A percentile compares a stretch with the other conserved stretches of the same genome.
Evolutionary conservation across 495 filamentous ascomycete genomes (phyloP).

Genomic region (Jackrogersella minutella): DNA sequence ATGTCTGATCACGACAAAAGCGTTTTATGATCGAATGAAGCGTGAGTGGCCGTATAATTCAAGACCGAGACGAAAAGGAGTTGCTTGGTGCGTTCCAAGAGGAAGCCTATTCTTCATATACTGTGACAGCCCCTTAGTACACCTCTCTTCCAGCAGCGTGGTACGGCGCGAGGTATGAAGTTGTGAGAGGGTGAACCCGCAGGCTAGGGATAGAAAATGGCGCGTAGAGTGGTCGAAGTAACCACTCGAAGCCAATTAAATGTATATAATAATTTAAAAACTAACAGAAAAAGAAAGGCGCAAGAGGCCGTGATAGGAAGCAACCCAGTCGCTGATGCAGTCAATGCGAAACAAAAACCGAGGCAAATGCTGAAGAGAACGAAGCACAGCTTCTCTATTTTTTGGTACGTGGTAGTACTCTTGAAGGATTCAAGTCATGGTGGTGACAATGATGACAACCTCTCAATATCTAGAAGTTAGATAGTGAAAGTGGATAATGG

Average conservation of each 20-base stretch:
- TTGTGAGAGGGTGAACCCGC: conserved; percentile 25
- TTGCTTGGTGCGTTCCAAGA: neutral
- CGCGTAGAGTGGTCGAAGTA: conserved; percentile 7
- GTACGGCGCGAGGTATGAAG: conserved; percentile 22
- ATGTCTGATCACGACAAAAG: neutral
- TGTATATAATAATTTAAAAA: conserved; percentile 2
- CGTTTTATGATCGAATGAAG: neutral
- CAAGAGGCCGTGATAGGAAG: neutral
- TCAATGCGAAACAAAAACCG: conserved; percentile 31
- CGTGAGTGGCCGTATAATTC: neutral
- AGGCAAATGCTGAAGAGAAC: conserved; percentile 22
- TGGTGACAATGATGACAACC: neutral
- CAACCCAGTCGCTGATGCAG: conserved; percentile 19
- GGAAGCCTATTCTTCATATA: conserved; percentile 17
- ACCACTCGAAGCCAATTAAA: conserved; percentile 16
- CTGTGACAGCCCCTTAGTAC: neutral
- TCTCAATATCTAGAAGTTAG: too few relatives aligned
- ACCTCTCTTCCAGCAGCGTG: conserved; percentile 4
- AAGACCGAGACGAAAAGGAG: neutral
- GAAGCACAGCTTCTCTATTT: conserved; percentile 40
- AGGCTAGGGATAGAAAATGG: conserved; percentile 9
- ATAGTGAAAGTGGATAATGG: neutral
- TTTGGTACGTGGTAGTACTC: conserved; percentile 11
- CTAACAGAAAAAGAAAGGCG: conserved; percentile 18
- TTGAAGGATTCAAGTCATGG: conserved; percentile 17